phyloP scores from a whole-genome alignment of 1,284 basidiomycete genomes.

The Leccinum fallax region DNA sequence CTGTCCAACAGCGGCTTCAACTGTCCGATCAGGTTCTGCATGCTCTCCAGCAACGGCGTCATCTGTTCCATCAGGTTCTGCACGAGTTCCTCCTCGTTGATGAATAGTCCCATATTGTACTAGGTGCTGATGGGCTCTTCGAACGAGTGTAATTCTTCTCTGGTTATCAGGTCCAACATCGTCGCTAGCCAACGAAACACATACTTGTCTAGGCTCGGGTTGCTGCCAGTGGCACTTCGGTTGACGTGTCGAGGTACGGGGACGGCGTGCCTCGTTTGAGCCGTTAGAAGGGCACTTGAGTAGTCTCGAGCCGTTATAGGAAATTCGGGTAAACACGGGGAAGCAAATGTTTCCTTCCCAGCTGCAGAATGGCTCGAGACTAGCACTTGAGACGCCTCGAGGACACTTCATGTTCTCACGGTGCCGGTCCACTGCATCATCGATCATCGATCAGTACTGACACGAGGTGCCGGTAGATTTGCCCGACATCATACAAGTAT shows the following conservation, averaged over 20 bases:
- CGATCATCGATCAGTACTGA: too few species aligned
- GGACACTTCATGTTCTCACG: slow-evolving; percentile 12
- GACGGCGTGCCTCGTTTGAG: background rate
- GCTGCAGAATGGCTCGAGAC: too few species aligned
- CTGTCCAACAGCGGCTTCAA: slow-evolving; percentile 22
- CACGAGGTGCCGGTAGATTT: too few species aligned
- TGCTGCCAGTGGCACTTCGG: background rate
- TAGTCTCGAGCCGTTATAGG: too few species aligned
- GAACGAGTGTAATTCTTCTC: background rate
- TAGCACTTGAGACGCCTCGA: slow-evolving; percentile 3
- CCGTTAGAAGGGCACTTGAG: background rate
- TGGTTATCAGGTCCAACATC: background rate
- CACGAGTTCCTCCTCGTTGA: slow-evolving; percentile 25
- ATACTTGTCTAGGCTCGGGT: slow-evolving; percentile 6
- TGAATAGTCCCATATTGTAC: slow-evolving; percentile 26
- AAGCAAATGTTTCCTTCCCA: too few species aligned
- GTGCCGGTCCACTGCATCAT: background rate
- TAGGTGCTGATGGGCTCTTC: too few species aligned
- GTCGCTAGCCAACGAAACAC: background rate
- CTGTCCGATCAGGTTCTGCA: slow-evolving; percentile 8
- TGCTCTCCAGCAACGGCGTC: too few species aligned
- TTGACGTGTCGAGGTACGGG: background rate
- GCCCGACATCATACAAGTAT: too few species aligned
- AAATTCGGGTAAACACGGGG: too few species aligned
- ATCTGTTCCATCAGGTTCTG: too few species aligned